These are phyloP conservation scores for Tolypocladium tundrense DNA, from an alignment of 2,329 filamentous ascomycete species.

Conservation along the genomic window DNA sequence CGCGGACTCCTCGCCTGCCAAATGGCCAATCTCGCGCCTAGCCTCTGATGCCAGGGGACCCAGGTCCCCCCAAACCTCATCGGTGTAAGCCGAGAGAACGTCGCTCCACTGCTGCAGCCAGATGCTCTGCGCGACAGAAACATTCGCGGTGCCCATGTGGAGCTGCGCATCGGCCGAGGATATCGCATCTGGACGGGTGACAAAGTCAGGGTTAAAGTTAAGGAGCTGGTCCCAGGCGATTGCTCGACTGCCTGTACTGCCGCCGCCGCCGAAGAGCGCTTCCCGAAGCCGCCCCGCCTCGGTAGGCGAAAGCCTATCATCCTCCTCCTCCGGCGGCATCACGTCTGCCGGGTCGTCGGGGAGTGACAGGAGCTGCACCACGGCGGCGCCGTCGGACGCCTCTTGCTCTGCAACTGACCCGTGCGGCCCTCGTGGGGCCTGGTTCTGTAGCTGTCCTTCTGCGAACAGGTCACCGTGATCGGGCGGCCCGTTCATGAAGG, in stretches of 20 bases:
- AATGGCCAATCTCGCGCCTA: conserved; percentile 39
- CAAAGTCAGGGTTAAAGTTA: conserved; percentile 39
- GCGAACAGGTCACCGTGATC: background rate
- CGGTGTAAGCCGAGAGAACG: conserved; percentile 46
- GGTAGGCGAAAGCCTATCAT: conserved; percentile 14
- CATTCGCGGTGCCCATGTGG: conserved; percentile 29
- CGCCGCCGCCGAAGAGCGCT: conserved; percentile 23
- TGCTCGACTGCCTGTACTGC: background rate
- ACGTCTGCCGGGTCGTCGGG: conserved; percentile 11
- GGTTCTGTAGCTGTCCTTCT: background rate
- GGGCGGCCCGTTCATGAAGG: background rate
- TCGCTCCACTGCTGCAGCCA: conserved; percentile 48
- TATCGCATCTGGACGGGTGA: conserved; percentile 12
- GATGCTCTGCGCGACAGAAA: conserved; percentile 25
- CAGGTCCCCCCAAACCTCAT: conserved; percentile 61
- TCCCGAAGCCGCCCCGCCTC: conserved; percentile 22
- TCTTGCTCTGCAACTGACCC: conserved; percentile 20
- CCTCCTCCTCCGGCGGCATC: conserved; percentile 11
- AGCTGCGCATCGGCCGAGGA: conserved; percentile 9
- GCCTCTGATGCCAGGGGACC: conserved; percentile 46
- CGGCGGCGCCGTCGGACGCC: conserved; percentile 17
- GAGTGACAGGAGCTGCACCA: conserved; percentile 25
- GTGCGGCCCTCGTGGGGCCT: background rate
- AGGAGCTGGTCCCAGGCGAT: conserved; percentile 33
- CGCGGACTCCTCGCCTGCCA: conserved; percentile 14